These are phyloP conservation scores for Sporisorium exsertum DNA, from an alignment of 1,284 basidiomycete species.

Conservation along the genomic window DNA sequence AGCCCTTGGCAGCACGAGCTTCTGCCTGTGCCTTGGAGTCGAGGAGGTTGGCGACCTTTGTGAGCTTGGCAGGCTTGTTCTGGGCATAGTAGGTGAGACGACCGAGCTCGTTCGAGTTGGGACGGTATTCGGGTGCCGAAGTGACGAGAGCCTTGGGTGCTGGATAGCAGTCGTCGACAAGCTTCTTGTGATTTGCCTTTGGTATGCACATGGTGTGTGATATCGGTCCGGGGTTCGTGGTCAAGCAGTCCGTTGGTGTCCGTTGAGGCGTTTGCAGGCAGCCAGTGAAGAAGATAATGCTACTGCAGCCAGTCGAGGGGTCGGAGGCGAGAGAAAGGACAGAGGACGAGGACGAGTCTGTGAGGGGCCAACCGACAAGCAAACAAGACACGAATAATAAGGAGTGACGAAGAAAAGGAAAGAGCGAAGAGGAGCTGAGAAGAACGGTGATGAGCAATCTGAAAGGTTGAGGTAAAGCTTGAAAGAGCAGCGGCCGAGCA, in stretches of 20 bases:
- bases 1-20: constrained; percentile 76
- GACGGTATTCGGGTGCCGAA: constrained; percentile 79
- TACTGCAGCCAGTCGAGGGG: background rate
- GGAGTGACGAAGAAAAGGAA: background rate
- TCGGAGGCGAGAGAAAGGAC: background rate
- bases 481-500: no score
- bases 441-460: background rate
- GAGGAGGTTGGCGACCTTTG: constrained; percentile 85
- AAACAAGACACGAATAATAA: background rate
- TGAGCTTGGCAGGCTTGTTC: constrained; percentile 87
- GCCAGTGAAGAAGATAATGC: background rate
- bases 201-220: constrained; percentile 70
- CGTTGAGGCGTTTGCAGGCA: no score
- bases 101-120: constrained; percentile 81
- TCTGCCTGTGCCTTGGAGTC: constrained; percentile 82
- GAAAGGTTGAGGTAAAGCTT: background rate
- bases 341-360: background rate
- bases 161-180: constrained; percentile 91
- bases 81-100: constrained; percentile 91
- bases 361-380: background rate
- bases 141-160: constrained; percentile 81
- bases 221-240: background rate
- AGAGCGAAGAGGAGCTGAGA: background rate
- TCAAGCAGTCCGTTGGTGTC: background rate
- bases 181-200: constrained; percentile 84